Evolutionary conservation across 345 rosid species (phyloP), one percentile per base, ranked within the genome.

Genomic region (Toxicodendron radicans): DNA sequence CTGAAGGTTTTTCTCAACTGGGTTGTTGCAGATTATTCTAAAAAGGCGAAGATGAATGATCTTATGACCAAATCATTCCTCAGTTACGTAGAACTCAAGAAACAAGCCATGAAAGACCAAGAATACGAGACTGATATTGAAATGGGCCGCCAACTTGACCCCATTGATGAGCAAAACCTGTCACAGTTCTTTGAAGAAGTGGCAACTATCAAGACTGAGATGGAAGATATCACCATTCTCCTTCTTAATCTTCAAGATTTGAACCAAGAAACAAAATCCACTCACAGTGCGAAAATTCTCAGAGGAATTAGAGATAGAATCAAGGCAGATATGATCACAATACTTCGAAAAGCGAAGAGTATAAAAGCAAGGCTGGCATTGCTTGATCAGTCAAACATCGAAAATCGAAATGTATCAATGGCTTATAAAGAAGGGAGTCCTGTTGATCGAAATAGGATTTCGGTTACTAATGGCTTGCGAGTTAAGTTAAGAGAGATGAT

Each of bases 201-300:
- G 18, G 73, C 41, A 24, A 58, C 51, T 38, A 62, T 76, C 56
- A 76, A 76, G 72, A 35, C 11, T 56, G 68, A 72, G 21, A 75
- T 80, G 79, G 79, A 73, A 73, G 79, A 72, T 71, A 72, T 80
- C 46, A 57, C 74, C 48, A 72, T 35, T 72, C 83, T 80, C 67
- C 77, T 80, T 49, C 48, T 35, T 21, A 66, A 67, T 18, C 79
- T 76, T 45, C 79, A 76, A 68, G 56, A 38, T 54, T 52, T 80
- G 16, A 80, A 76, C 21, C 67, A 75, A 63, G 71, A 72, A 35
- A 54, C 74, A 41, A 76, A 73, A 72, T 71, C 73, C 57, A 76
- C 71, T 33, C 78, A 74, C 62, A 70, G 75, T 20, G 69, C 68
- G 0, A 75, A 71, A 59, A 14, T 75, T 2, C 75, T 79, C 5